Evolutionary conservation across 2,329 filamentous ascomycete species (phyloP).

Genomic region (Xylariaceae sp.): DNA sequence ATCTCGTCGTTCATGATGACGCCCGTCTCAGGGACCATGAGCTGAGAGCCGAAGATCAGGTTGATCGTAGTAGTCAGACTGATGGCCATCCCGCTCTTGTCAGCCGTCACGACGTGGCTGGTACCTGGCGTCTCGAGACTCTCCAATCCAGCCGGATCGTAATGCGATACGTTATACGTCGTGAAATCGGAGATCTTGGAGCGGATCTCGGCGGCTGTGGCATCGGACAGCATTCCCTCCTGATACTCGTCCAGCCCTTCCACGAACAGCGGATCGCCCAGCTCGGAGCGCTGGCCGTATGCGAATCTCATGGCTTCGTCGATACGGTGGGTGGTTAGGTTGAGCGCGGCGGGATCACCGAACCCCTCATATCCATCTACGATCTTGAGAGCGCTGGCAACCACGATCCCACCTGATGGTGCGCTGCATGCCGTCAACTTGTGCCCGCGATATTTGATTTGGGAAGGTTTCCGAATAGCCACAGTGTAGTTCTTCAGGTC

Average conservation of each 20-base stretch:
- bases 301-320: conserved; percentile 82
- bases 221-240: conserved; percentile 61
- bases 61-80: conserved; percentile 82
- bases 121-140: conserved; percentile 63
- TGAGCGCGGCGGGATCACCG: conserved; percentile 49
- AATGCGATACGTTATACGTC: conserved; percentile 40
- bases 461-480: conserved; percentile 56
- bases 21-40: conserved; percentile 80
- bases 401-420: conserved; percentile 71
- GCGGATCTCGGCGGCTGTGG: conserved; percentile 52
- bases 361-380: conserved; percentile 69
- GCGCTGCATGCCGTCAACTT: conserved; percentile 66
- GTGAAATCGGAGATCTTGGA: conserved; percentile 42
- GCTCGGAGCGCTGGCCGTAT: conserved; percentile 68
- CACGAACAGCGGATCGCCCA: conserved; percentile 77
- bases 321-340: conserved; percentile 71
- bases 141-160: conserved; percentile 46
- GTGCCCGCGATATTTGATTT: conserved; percentile 66
- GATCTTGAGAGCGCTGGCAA: conserved; percentile 70
- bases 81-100: conserved; percentile 68
- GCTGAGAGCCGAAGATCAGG: conserved; percentile 69
- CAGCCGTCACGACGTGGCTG: conserved; percentile 64
- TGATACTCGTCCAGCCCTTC: conserved; percentile 58
- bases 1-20: conserved; percentile 67
- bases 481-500: conserved; percentile 77